Conservation (phyloP, 208 protist species). For the Plasmodiophora brassicae region DNA sequence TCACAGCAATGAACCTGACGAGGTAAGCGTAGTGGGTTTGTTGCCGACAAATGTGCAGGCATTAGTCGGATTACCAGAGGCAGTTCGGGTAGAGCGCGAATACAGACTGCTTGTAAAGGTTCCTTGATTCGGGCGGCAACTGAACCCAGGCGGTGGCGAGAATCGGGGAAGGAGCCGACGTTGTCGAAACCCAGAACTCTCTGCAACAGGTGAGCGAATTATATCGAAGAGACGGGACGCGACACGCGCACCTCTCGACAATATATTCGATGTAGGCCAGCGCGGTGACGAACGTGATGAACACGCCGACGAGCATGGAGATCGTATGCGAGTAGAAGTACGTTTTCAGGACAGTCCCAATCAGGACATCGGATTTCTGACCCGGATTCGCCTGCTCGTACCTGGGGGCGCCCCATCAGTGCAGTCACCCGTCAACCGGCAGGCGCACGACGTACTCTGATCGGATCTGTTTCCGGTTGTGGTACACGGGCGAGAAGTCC, state of each 20-base stretch:
- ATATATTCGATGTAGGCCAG: neutral
- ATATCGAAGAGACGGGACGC: neutral
- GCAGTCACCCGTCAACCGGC: neutral
- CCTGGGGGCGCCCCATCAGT: neutral
- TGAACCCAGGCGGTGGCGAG: neutral
- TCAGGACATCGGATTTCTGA: neutral
- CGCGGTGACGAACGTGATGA: neutral
- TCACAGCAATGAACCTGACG: no score
- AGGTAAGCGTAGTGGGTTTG: no score
- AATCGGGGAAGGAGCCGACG: neutral
- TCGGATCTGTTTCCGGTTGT: neutral
- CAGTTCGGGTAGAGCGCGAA: neutral
- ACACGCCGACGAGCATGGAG: neutral
- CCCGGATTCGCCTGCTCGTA: neutral
- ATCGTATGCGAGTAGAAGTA: constrained; percentile 5
- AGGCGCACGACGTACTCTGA: neutral
- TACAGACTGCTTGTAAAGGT: neutral
- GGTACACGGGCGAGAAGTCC: neutral
- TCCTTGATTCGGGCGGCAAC: neutral
- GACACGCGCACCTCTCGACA: neutral
- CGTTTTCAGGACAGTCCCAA: neutral
- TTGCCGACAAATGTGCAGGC: no score
- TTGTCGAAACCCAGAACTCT: neutral
- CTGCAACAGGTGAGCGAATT: neutral
- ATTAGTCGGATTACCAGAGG: neutral